A percentile compares a stretch with the other conserved stretches of the same genome.
These are phyloP conservation scores for Parasitella parasitica DNA, from an alignment of 371 early-diverging fungal species.

Conservation along the genomic window DNA sequence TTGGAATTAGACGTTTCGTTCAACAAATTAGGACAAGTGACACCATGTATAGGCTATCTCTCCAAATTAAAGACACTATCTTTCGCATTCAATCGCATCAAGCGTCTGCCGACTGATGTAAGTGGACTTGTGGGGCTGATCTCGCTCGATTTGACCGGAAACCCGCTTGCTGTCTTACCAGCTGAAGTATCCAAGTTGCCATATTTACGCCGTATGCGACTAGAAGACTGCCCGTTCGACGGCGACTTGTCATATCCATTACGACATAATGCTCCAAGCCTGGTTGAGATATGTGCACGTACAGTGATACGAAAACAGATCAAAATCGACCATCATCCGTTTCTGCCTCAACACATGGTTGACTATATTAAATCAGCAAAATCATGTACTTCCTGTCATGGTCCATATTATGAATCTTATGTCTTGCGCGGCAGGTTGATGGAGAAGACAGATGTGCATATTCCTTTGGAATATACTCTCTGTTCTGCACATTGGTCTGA, in stretches of 20 bases:
- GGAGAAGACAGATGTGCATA: constrained; percentile 54
- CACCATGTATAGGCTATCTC: constrained; percentile 42
- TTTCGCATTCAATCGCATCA: constrained; percentile 8
- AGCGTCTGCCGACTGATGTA: constrained; percentile 61
- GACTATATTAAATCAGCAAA: constrained; percentile 64
- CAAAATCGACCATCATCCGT: constrained; percentile 37
- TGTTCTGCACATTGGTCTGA: constrained; percentile 39
- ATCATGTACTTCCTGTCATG: constrained; percentile 78
- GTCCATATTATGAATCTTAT: constrained; percentile 75
- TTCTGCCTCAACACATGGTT: constrained; percentile 50
- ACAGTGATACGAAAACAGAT: constrained; percentile 65
- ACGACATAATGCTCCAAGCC: constrained; percentile 39
- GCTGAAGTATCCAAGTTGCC: constrained; percentile 44
- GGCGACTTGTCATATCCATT: constrained; percentile 20
- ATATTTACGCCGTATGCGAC: constrained; percentile 46
- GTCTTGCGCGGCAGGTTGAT: constrained; percentile 58
- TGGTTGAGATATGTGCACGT: constrained; percentile 74
- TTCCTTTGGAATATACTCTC: constrained; percentile 28
- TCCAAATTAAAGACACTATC: constrained; percentile 27
- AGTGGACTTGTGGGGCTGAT: constrained; percentile 61
- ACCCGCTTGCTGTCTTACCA: constrained; percentile 43
- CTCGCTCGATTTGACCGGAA: constrained; percentile 59
- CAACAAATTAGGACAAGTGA: constrained; percentile 49
- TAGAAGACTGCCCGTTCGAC: constrained; percentile 49
- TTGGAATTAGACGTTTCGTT: constrained; percentile 52